These are phyloP conservation scores for Yamadazyma triangularis DNA, from an alignment of 1,139 yeast genomes.

Conservation along the genomic window DNA sequence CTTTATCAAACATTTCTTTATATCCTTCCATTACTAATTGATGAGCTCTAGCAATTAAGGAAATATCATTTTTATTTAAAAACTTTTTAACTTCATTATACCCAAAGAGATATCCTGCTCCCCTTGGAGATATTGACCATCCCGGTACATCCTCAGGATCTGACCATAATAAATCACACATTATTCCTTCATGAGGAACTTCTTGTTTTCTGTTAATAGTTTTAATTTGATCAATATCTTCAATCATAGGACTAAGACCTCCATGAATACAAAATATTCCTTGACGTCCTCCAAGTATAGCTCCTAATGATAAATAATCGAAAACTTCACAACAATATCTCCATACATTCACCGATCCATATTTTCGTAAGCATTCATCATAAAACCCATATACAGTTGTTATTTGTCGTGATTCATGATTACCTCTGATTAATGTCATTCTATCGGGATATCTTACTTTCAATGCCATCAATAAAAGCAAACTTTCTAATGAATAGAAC, in stretches of 20 bases:
- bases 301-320: slow-evolving; percentile 78
- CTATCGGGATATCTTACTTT: slow-evolving; percentile 84
- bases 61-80: slow-evolving; percentile 68
- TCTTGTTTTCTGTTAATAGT: slow-evolving; percentile 81
- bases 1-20: slow-evolving; percentile 42
- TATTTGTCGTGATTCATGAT: slow-evolving; percentile 91
- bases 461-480: slow-evolving; percentile 51
- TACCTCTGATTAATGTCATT: slow-evolving; percentile 80
- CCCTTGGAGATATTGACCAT: slow-evolving; percentile 93
- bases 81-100: slow-evolving; percentile 79
- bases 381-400: slow-evolving; percentile 93
- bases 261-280: slow-evolving; percentile 85
- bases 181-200: slow-evolving; percentile 95
- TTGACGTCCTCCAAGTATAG: slow-evolving; percentile 50
- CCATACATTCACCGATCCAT: slow-evolving; percentile 91
- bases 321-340: slow-evolving; percentile 85
- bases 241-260: slow-evolving; percentile 85
- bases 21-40: slow-evolving; percentile 95
- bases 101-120: slow-evolving; percentile 94
- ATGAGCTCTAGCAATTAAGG: slow-evolving; percentile 86
- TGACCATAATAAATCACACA: slow-evolving; percentile 93
- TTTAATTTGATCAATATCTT: slow-evolving; percentile 77
- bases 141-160: slow-evolving; percentile 91
- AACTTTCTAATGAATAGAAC: slow-evolving; percentile 83
- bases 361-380: slow-evolving; percentile 87